Conservation (phyloP, 805 yeast species). For the Candida incommunis region DNA sequence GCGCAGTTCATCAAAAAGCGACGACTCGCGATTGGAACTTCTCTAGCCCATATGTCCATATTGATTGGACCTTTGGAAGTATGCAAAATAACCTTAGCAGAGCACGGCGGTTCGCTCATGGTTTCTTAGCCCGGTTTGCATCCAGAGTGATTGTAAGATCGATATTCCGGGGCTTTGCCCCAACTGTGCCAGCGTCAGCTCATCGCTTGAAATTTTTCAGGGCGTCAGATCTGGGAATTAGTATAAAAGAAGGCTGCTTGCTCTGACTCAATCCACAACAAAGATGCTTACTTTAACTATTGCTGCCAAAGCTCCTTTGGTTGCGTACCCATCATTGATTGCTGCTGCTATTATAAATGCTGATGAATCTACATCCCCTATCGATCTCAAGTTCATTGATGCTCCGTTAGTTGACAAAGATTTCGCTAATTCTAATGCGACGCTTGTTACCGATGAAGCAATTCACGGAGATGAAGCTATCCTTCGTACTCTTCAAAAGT, state of each 20-base stretch:
- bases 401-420: conserved; percentile 45
- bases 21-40: conserved; percentile 36
- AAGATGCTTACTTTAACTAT: conserved; percentile 32
- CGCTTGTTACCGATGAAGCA: conserved; percentile 30
- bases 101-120: conserved; percentile 12
- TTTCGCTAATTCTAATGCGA: conserved; percentile 27
- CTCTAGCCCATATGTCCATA: conserved; percentile 58
- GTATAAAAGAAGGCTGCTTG: not conserved
- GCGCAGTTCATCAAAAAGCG: too few relatives aligned
- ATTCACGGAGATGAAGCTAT: conserved; percentile 27
- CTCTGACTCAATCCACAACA: too few relatives aligned
- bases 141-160: too few relatives aligned
- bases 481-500: conserved; percentile 35
- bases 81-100: conserved; percentile 31
- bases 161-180: not conserved
- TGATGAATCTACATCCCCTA: conserved; percentile 25
- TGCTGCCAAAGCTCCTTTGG: conserved; percentile 76
- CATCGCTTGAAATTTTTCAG: not conserved
- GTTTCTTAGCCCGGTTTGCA: not conserved
- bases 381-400: conserved; percentile 55
- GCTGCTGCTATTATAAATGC: conserved; percentile 65
- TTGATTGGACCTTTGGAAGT: conserved; percentile 48
- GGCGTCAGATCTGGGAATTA: not conserved
- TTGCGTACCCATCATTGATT: conserved; percentile 65
- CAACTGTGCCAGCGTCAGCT: not conserved